Evolutionary conservation across 345 rosid species (phyloP).

Genomic region (Ceriops tagal): DNA sequence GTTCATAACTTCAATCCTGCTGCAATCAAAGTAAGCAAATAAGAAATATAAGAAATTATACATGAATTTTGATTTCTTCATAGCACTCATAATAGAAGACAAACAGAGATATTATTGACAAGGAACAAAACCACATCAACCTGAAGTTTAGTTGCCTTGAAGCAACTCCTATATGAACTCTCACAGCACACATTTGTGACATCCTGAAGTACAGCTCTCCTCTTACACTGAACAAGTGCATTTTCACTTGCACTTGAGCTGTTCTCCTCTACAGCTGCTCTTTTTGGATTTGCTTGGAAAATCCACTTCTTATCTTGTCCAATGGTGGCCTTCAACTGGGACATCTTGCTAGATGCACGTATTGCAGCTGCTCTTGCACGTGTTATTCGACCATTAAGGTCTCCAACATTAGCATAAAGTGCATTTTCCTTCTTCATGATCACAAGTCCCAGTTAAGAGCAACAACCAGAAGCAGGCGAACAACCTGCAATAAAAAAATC

Average conservation of each 20-base stretch:
- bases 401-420: constrained; percentile 30
- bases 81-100: no score
- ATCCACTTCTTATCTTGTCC: constrained; percentile 36
- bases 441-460: constrained; percentile 21
- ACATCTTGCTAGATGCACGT: constrained; percentile 31
- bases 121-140: constrained; percentile 26
- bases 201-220: constrained; percentile 68
- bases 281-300: constrained; percentile 39
- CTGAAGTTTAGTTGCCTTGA: constrained; percentile 52
- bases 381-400: constrained; percentile 51
- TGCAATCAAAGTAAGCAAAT: not conserved
- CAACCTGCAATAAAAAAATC: constrained; percentile 24
- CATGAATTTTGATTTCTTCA: no score
- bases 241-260: constrained; percentile 28
- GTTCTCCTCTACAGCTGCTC: constrained; percentile 52
- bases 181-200: constrained; percentile 59
- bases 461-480: constrained; percentile 17
- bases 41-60: not conserved
- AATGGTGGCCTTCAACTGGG: constrained; percentile 29
- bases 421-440: constrained; percentile 56
- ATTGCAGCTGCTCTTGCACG: constrained; percentile 67
- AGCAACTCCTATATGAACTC: constrained; percentile 41
- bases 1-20: not conserved
- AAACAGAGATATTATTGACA: not conserved
- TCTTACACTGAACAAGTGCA: constrained; percentile 38